Percentiles rank a stretch among this genome's conserved stretches.
These are phyloP conservation scores for Podospora tetraspora DNA, from an alignment of 495 filamentous ascomycete genomes.

Conservation along the genomic window DNA sequence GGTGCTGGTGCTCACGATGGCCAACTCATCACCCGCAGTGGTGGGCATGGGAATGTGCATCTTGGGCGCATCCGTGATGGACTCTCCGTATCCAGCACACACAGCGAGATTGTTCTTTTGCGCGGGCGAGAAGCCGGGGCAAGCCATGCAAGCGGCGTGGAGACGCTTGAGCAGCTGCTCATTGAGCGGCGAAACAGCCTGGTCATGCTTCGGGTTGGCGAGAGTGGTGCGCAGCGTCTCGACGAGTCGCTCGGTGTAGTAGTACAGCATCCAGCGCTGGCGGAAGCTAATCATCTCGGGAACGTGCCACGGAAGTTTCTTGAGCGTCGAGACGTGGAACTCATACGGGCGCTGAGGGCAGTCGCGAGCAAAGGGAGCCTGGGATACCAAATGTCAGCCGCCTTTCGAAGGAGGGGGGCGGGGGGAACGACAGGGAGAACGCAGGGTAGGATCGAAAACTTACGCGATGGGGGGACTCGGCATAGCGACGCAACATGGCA, in stretches of 20 bases:
- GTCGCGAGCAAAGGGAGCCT: constrained; percentile 61
- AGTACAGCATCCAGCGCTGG: constrained; percentile 56
- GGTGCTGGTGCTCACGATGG: not conserved
- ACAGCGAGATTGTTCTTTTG: constrained; percentile 52
- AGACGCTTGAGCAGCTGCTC: constrained; percentile 52
- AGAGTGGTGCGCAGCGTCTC: constrained; percentile 16
- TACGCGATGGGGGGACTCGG: constrained; percentile 62
- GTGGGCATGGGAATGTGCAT: not conserved
- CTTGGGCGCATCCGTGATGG: not conserved
- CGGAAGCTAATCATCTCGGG: constrained; percentile 57
- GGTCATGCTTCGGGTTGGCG: constrained; percentile 28
- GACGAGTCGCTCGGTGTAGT: constrained; percentile 47
- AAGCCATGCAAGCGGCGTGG: constrained; percentile 53
- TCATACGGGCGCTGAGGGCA: constrained; percentile 71
- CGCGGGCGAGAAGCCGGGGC: constrained; percentile 58
- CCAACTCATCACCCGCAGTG: not conserved
- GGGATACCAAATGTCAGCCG: constrained; percentile 10
- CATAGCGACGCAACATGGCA: constrained; percentile 58
- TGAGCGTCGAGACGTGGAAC: constrained; percentile 66
- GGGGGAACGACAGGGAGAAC: not conserved
- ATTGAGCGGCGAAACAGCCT: constrained; percentile 43
- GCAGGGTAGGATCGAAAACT: constrained; percentile 29
- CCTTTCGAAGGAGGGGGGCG: too few species aligned
- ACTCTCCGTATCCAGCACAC: constrained; percentile 18
- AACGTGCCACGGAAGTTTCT: constrained; percentile 71